Base-by-base conservation (phyloP, 495 filamentous ascomycete species). In the Cercophora sp. region DNA sequence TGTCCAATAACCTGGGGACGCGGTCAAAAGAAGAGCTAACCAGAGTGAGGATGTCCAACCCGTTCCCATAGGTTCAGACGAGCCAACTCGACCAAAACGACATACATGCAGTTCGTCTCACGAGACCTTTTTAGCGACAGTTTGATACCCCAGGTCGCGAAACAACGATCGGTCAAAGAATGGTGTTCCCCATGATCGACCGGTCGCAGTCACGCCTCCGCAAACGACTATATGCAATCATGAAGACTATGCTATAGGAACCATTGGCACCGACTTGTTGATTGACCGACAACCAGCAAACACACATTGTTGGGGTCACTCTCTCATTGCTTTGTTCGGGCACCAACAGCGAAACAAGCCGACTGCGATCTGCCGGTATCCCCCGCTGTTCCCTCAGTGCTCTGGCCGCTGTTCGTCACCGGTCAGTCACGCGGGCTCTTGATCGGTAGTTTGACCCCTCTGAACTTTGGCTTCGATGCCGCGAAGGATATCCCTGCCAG, bases 271-370 rank as follows among this genome's bases (percentile, higher is more conserved):
- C 11, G 52, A 32, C 9, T 20, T 52, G 57, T 57, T 57, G 48
- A 59, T 60, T 60, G 51, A 62, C 56, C 47, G 55, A 59, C 55
- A 48, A 52, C 65, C 44, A 68, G 42, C 47, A 54, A 62, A 57
- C 42, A 56, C 51, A 57, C 40, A 40, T 58, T 24, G 42, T 48
- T 48, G 56, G 49, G 35, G 55, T 48, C 41, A 45, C 48, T 24
- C 51, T n/a, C n/a, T 55, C 54, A 54, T 62, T 66, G 63, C 65
- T 69, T 63, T 58, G 55, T 64, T 73, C 71, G 71, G 70, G 69
- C 69, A 74, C 58, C 70, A 74, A 71, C 70, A 71, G 63, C 67
- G 55, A 68, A 70, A 71, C 65, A 56, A 62, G 61, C 60, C 62
- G 58, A 56, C 63, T 58, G 51, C 60, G 65, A 67, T 65, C 61